Conservation (phyloP, 2,329 filamentous ascomycete species). For the Hypoxylon sp. region DNA sequence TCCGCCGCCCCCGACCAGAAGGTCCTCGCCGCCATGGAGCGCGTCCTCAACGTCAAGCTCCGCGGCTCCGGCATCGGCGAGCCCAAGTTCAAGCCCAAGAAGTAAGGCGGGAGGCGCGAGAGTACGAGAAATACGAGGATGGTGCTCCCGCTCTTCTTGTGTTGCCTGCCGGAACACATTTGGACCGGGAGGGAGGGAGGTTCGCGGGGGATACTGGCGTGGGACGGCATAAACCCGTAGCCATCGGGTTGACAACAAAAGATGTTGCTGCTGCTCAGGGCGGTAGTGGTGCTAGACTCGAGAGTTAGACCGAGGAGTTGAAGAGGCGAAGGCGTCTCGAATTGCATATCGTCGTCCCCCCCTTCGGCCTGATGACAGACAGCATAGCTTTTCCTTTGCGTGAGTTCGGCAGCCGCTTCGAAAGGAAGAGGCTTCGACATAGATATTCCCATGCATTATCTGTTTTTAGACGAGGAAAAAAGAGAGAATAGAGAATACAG, state of each 20-base stretch:
- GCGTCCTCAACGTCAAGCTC: constrained; percentile 86
- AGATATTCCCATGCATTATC: constrained; percentile 14
- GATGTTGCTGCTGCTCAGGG: neutral
- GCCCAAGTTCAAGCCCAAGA: constrained; percentile 77
- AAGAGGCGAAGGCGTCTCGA: constrained; percentile 9
- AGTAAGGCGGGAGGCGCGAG: too few relatives aligned
- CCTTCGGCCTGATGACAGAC: constrained; percentile 4
- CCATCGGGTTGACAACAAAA: neutral
- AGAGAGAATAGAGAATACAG: constrained; percentile 21
- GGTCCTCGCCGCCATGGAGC: constrained; percentile 79
- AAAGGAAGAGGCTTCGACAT: constrained; percentile 20
- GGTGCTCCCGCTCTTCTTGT: neutral
- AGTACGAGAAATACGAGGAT: neutral
- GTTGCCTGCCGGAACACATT: neutral
- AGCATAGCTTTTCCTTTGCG: constrained; percentile 19
- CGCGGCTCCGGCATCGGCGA: constrained; percentile 84
- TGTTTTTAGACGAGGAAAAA: constrained; percentile 15
- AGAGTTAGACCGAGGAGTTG: constrained; percentile 3
- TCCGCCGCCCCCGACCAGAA: constrained; percentile 83
- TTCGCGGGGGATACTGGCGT: neutral
- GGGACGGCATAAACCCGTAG: neutral
- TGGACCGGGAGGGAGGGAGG: neutral
- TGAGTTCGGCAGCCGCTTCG: constrained; percentile 12
- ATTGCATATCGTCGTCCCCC: constrained; percentile 3
- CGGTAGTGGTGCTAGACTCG: neutral